Percentiles rank a stretch among this genome's conserved stretches.
phyloP scores from a whole-genome alignment of 1,284 basidiomycete genomes.

The Sanghuangporus weigelae region DNA sequence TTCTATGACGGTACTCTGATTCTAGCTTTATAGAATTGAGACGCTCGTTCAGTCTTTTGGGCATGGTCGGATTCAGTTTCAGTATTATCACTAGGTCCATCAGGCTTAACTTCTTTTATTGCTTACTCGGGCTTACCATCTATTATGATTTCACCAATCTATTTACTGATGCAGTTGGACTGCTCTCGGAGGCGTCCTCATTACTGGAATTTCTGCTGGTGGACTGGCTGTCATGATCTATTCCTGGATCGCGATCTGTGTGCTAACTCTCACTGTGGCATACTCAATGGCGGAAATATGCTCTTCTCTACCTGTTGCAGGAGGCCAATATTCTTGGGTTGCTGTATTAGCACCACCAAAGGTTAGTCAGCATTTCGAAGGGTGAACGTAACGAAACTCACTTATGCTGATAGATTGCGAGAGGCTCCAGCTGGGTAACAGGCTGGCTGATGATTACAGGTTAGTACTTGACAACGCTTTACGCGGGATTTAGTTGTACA shows the following conservation, averaged over 20 bases:
- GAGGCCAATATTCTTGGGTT: slow-evolving; percentile 18
- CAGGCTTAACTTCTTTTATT: neutral
- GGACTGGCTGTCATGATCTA: slow-evolving; percentile 19
- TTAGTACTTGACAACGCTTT: neutral
- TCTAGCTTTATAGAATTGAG: slow-evolving; percentile 9
- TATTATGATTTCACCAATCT: no score
- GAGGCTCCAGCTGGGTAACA: slow-evolving; percentile 16
- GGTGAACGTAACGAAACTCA: neutral
- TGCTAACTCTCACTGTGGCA: slow-evolving; percentile 13
- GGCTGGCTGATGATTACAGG: slow-evolving; percentile 17
- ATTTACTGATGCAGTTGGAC: slow-evolving; percentile 12
- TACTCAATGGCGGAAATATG: slow-evolving; percentile 18
- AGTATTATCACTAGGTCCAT: slow-evolving; percentile 17
- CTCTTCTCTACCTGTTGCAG: slow-evolving; percentile 12
- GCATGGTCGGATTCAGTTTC: slow-evolving; percentile 18
- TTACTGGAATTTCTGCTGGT: slow-evolving; percentile 17
- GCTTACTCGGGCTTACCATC: no score
- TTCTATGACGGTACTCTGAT: neutral
- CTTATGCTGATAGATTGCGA: neutral
- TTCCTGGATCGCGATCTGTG: slow-evolving; percentile 14
- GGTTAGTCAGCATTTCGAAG: neutral
- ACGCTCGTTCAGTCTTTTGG: slow-evolving; percentile 15
- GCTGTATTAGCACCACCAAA: slow-evolving; percentile 13
- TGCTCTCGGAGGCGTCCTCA: slow-evolving; percentile 16
- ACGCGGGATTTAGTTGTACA: neutral